Evolutionary conservation across 2,329 filamentous ascomycete genomes (phyloP).

Genomic region (Colletotrichum graminicola): DNA sequence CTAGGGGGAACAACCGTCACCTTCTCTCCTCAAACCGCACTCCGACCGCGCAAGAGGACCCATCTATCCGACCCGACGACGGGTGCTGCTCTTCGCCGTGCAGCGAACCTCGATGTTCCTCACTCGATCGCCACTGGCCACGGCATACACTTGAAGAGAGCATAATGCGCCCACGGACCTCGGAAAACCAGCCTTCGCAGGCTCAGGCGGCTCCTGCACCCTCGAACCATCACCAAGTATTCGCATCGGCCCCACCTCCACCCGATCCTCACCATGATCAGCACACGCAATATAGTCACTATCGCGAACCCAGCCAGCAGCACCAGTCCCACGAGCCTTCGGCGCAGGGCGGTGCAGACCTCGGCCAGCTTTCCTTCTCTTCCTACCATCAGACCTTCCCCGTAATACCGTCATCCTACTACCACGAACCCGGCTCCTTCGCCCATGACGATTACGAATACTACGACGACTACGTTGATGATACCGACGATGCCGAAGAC

Average conservation of each 20-base stretch:
- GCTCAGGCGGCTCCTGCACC: constrained; percentile 29
- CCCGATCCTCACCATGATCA: constrained; percentile 24
- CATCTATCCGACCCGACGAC: constrained; percentile 24
- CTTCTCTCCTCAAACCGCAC: constrained; percentile 12
- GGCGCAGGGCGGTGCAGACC: constrained; percentile 6
- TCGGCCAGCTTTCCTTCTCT: constrained; percentile 19
- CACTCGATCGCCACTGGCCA: constrained; percentile 28
- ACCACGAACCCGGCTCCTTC: constrained; percentile 25
- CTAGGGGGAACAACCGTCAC: background rate
- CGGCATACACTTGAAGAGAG: constrained; percentile 32
- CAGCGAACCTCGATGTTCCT: constrained; percentile 28
- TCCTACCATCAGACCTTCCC: constrained; percentile 32
- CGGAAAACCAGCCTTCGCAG: constrained; percentile 38
- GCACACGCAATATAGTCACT: constrained; percentile 20
- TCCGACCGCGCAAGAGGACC: constrained; percentile 22
- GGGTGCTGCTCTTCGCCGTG: constrained; percentile 13
- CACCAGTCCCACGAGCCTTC: constrained; percentile 17
- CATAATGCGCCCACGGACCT: constrained; percentile 36
- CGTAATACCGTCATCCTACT: constrained; percentile 38
- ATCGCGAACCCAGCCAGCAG: constrained; percentile 30
- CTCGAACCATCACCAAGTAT: constrained; percentile 34
- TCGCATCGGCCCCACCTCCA: constrained; percentile 29
- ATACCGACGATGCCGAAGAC: constrained; percentile 34
- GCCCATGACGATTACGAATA: constrained; percentile 25
- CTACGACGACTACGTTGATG: constrained; percentile 35